Evolutionary conservation across 352 stramenopile species (phyloP), one percentile per base, ranked within the genome.

Genomic region (Phytopythium montanum): DNA sequence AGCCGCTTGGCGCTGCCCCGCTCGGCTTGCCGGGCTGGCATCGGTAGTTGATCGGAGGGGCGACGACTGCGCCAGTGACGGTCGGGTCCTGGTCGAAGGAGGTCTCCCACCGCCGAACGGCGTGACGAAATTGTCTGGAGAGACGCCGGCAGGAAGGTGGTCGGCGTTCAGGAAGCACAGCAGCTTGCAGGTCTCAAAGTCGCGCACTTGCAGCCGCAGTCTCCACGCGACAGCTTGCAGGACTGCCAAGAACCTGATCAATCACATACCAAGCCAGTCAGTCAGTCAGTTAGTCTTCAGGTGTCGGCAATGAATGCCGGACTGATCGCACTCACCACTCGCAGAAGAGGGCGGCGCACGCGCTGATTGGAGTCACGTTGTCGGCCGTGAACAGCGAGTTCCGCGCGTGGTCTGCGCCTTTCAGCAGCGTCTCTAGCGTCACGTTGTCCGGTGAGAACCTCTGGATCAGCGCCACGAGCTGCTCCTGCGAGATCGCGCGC

Each of bases 331-430:
- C 58, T n/a, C 65, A 87, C 85, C 90, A 98, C n/a, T 93, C 88
- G 58, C 92, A 98, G 49, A 98, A 92, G 29, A 84, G 81, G 1
- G 86, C 88, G 0, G 92, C 90, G 38, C 88, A 94, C 7, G 75
- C 84, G 65, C 87, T 97, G 56, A 97, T 87, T 8, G 87, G 79
- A 0, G 62, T 70, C 19, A 98, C 85, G 38, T 88, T 71, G 2
- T 55, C 56, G 2, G 82, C 69, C 10, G 74, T 69, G 54, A 94
- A 96, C 1, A 92, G 66, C 5, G 78, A 68, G 58, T 95, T 94
- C 0, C 76, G 65, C 49, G 78, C 72, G 23, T 92, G 78, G 0
- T 66, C 58, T n/a, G 77, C 75, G 13, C 71, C 72, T 36, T 72
- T 65, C 39, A 78, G 52, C 2, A 86, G 71, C 0, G 61, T 56